These are phyloP conservation scores for Pyrenopolyporus hunteri DNA, from an alignment of 495 filamentous ascomycete genomes.

Conservation along the genomic window DNA sequence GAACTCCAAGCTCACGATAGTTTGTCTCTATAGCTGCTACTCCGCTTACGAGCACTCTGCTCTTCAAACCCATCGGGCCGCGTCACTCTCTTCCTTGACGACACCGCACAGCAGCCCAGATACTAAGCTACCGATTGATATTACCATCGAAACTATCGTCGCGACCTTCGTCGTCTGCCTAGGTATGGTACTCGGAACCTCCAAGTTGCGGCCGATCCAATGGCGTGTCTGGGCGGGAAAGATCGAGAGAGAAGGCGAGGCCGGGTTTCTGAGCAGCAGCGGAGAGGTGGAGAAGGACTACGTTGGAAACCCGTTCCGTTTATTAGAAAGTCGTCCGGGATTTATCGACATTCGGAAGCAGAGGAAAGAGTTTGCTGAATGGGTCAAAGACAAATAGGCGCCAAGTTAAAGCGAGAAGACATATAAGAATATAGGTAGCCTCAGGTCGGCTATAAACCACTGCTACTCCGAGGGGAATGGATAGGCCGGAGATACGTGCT, in stretches of 20 bases:
- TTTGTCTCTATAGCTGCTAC: constrained; percentile 66
- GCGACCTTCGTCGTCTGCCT: constrained; percentile 71
- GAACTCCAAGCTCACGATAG: constrained; percentile 1
- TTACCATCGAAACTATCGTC: constrained; percentile 75
- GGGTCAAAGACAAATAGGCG: constrained; percentile 56
- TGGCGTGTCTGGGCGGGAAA: constrained; percentile 85
- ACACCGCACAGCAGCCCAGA: constrained; percentile 31
- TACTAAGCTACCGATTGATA: constrained; percentile 71
- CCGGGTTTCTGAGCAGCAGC: constrained; percentile 72
- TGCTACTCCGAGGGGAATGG: too few relatives aligned
- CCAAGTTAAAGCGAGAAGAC: background rate
- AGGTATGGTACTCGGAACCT: constrained; percentile 72
- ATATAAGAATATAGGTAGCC: too few relatives aligned
- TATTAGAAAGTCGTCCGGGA: constrained; percentile 54
- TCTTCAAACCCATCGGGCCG: constrained; percentile 63
- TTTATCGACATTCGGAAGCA: constrained; percentile 68
- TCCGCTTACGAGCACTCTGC: constrained; percentile 84
- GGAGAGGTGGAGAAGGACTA: constrained; percentile 61
- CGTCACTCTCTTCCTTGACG: constrained; percentile 56
- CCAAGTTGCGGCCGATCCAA: constrained; percentile 74
- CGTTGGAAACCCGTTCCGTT: constrained; percentile 56
- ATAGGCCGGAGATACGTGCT: background rate
- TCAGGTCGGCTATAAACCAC: too few relatives aligned
- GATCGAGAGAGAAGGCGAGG: constrained; percentile 75
- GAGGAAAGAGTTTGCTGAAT: constrained; percentile 76